Evolutionary conservation across 768 basidiomycete species (phyloP), one percentile per base, ranked within the genome.

Genomic region (Cyclocybe cylindracea): DNA sequence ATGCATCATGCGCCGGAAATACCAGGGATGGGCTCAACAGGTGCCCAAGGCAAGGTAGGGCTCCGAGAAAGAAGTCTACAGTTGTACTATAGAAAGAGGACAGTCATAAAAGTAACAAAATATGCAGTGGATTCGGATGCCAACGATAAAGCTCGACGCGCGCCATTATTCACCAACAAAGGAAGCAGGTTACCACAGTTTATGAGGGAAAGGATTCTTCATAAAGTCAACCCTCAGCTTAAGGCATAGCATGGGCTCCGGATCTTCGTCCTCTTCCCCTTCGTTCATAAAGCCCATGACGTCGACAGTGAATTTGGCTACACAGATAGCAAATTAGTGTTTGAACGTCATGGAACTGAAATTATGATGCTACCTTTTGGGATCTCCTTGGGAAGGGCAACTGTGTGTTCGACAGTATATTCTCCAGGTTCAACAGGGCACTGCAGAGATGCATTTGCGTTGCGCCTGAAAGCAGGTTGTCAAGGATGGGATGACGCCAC

Each of bases 381-480:
- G 45, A 99, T 95, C 72, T 98, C 94, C 60, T 79, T 89, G 10
- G 97, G 97, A 10, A 99, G 76, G 13, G 80, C 76, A 46, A 98
- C 94, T 1, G 87, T 92, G 59, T 98, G 94, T 7, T 71, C 71
- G 38, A 98, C 83, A n/a, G 63, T 71, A 68, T 98, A 87, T 0
- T 72, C 50, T 2, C 91, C 94, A 36, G 76, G 67, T 43, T 86
- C 60, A 14, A 98, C 86, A 2, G 97, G 97, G 68, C 97, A 98
- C 64, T 89, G 83, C 13, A 98, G 72, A 24, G 76, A 78, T 4
- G 85, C 80, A 58, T 98, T 85, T 13, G 86, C 86, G 24, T 85
- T 83, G 48, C 79, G 79, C 32, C 95, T 96, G 59, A 7, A 40
- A 43, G 42, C 33, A 50, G 11, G 55, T 36, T 29, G 24, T 50